Evolutionary conservation across 2,329 filamentous ascomycete genomes (phyloP), one percentile per base, ranked within the genome.

Genomic region (Moelleriella libera): DNA sequence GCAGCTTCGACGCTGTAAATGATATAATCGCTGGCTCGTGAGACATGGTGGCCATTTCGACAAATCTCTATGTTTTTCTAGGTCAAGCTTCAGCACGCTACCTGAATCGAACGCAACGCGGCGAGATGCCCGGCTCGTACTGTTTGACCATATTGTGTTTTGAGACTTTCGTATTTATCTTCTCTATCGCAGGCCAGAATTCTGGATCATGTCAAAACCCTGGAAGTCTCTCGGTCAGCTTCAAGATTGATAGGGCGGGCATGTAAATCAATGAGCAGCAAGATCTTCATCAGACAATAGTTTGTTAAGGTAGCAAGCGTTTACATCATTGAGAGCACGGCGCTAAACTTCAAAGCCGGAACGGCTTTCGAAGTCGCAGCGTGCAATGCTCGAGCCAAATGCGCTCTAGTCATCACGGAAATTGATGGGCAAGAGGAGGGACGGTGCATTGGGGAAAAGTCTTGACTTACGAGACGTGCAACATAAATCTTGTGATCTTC

Each of bases 341-440:
- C 67, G 70, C 64, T 55, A 62, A 61, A 58, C 70, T 68, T 69
- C 69, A 70, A 68, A 74, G 83, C 87, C 90, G 77, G 83, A 95
- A 81, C 85, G 83, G 73, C 21, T 68, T 70, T 68, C 72, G 72
- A 71, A 71, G 68, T 67, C 67, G 63, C 70, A 68, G 70, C 74
- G 71, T 68, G 72, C 80, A 80, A 88, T 94, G 76, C 90, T 97
- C 90, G 88, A 97, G 90, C 90, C 90, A 97, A 97, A 97, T 97
- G 90, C 90, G 89, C 90, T 97, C 90, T 90, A 88, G 90, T 97
- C 90, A 97, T 97, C 90, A 94, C 88, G 64, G 65, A 65, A 64
- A 60, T 50, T 48, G 60, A 53, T 5, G 51, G 50, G 45, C 49
- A 32, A 47, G 51, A 49, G 40, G 45, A 51, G 43, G 21, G 32